Evolutionary conservation across 805 yeast genomes (phyloP), one percentile per base, ranked within the genome.

Genomic region (Torulaspora franciscae): DNA sequence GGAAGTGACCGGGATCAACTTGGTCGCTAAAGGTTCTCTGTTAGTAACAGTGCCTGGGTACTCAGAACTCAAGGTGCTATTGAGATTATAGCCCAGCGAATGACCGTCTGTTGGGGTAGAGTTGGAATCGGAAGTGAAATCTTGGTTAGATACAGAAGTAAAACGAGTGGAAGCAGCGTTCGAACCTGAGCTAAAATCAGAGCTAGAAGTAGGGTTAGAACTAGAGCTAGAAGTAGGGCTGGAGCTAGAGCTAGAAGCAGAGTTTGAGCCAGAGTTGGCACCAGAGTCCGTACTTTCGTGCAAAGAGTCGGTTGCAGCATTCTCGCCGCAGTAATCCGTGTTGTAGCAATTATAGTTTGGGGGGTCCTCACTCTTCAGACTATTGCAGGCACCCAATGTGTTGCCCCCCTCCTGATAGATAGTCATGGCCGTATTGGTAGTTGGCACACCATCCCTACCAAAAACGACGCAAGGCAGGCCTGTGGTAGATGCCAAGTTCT

Each of bases 1-100:
- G 3, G 42, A 43, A 8, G 46, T 43, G 9, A 43, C 23, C 7
- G 50, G 40, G n/a, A 47, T 39, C 22, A 41, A 32, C 4, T 43
- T 44, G 15, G 45, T 47, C 7, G 50, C 40, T 3, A 28, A 15
- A n/a, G n/a, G 26, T 23, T 13, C 14, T n/a, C 22, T 17, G 3
- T 24, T 15, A 7, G 42, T 37, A 15, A 25, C 26, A 6, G 46
- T 37, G 9, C 13, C 30, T 14, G 32, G 11, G 9, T 15, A 17
- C 5, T 11, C 29, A 14, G 32, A 22, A 25, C 27, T 36, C 13
- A 25, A 25, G 15, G 33, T 13, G 19, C 15, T 30, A 9, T 30
- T 30, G 29, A 10, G 29, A 17, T 19, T 30, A 22, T 37, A 37
- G 8, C 46, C 46, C 25, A 19, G 15, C 46, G 42, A 43, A 7